A percentile compares a stretch with the other conserved stretches of the same genome.
Conservation (phyloP, 352 stramenopile species). For the Blastocystis sp. region DNA sequence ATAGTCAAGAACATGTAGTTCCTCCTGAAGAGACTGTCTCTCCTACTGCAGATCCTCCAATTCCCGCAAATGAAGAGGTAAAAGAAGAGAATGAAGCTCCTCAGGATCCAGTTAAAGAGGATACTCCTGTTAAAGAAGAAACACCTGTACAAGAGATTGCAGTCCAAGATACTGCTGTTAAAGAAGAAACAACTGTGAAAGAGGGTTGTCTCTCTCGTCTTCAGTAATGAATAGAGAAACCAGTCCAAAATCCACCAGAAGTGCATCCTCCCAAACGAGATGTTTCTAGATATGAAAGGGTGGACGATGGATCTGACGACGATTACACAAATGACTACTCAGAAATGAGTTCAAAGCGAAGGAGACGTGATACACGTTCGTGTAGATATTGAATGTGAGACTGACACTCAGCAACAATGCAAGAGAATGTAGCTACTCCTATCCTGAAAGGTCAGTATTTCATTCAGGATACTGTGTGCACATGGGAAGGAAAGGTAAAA, state of each 20-base stretch:
- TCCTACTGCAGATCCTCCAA: not conserved
- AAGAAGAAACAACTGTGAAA: not conserved
- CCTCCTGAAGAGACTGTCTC: not conserved
- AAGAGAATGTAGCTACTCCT: not conserved
- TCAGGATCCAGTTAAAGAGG: not conserved
- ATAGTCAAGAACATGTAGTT: not conserved
- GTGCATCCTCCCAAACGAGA: too few species aligned
- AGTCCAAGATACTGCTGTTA: not conserved
- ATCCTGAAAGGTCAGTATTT: slow-evolving; percentile 58
- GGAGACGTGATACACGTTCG: slow-evolving; percentile 53
- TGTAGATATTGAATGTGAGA: not conserved
- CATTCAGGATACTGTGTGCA: slow-evolving; percentile 47
- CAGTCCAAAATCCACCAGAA: too few species aligned
- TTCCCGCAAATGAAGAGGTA: not conserved
- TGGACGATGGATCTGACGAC: slow-evolving; percentile 19
- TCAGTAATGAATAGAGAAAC: not conserved
- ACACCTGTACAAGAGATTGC: not conserved
- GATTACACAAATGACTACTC: slow-evolving; percentile 49
- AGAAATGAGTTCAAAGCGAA: slow-evolving; percentile 41
- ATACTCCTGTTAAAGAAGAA: not conserved
- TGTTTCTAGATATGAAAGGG: too few species aligned
- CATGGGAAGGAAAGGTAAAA: slow-evolving; percentile 42
- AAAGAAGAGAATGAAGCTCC: not conserved
- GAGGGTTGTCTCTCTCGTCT: not conserved
- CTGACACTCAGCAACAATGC: not conserved